Conservation (phyloP, 257 asterid species). For the Solanum raphanifolium region DNA sequence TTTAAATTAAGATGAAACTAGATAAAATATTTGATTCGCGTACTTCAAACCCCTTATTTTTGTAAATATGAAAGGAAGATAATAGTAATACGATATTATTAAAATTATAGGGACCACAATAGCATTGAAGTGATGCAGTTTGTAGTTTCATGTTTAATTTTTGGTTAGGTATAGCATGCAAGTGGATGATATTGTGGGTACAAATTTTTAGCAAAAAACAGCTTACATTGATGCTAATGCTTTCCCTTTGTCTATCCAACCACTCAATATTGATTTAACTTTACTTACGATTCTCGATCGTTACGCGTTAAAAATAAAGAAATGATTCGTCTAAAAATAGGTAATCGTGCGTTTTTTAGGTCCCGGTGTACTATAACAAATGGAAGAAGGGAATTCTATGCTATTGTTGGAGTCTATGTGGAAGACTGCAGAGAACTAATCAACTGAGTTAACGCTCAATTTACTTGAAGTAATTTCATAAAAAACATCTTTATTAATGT, state of each 20-base stretch:
- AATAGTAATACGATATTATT: background rate
- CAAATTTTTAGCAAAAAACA: background rate
- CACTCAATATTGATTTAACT: background rate
- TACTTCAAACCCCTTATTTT: background rate
- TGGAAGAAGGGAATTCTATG: background rate
- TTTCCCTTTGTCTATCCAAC: background rate
- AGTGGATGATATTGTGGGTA: background rate
- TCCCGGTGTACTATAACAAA: background rate
- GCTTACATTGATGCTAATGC: background rate
- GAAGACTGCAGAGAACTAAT: background rate
- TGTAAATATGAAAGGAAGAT: background rate
- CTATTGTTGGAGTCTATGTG: background rate
- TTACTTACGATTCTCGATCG: too few species aligned
- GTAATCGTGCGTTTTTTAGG: background rate
- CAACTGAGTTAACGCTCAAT: background rate
- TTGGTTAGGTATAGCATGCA: background rate
- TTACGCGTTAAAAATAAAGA: background rate
- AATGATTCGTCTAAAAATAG: background rate
- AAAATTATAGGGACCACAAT: background rate
- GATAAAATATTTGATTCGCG: background rate
- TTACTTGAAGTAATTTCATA: background rate
- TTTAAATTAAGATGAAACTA: background rate
- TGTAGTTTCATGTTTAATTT: background rate
- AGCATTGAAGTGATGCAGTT: background rate
- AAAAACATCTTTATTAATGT: background rate